A percentile compares a stretch with the other conserved stretches of the same genome.
Conservation (phyloP, 345 rosid genomes). For the Eucalyptus cladocalyx region DNA sequence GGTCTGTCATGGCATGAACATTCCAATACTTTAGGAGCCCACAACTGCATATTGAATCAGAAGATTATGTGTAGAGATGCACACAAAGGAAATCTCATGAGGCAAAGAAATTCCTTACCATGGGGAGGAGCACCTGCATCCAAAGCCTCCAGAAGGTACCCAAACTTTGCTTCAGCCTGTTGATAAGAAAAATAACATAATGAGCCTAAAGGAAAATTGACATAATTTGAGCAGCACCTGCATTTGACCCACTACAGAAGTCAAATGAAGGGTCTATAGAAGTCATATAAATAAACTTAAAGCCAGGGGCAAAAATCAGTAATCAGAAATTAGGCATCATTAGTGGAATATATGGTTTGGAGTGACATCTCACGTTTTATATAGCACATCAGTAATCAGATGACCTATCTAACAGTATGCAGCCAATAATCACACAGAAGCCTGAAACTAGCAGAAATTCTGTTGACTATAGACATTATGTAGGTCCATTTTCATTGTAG, state of each 20-base stretch:
- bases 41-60: neutral
- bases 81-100: neutral
- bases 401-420: neutral
- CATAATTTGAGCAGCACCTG: neutral
- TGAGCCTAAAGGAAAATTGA: neutral
- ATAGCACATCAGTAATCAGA: neutral
- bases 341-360: neutral
- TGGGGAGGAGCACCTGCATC: constrained; percentile 99
- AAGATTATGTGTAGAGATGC: neutral
- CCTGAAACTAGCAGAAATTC: neutral
- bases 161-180: constrained; percentile 91
- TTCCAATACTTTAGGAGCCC: neutral
- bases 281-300: neutral
- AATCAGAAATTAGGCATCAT: neutral
- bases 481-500: neutral
- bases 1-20: neutral
- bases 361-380: neutral
- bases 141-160: constrained; percentile 91
- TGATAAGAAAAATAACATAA: neutral
- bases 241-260: neutral
- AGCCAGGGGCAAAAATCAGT: neutral
- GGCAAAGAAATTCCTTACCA: constrained; percentile 30
- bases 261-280: neutral
- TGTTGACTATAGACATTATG: neutral
- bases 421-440: neutral